Base-by-base conservation (phyloP, 371 early-diverging fungal genomes). In the Chytridiales sp. region DNA sequence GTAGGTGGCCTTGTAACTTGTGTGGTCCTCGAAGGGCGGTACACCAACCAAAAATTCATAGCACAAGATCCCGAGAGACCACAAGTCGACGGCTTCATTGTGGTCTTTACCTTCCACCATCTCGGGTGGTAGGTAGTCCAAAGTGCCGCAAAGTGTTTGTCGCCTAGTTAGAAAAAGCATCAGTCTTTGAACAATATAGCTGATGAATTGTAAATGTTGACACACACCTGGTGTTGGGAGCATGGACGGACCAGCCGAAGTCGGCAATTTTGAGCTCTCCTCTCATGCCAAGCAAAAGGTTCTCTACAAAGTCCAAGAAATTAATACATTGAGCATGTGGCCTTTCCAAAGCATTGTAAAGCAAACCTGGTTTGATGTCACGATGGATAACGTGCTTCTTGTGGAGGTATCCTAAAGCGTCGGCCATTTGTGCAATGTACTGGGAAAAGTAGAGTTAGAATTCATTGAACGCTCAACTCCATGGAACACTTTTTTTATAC, bases 231-330 rank as follows among this genome's bases (percentile, higher is more conserved):
- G 84, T 80, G 31, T 86, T 85, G 27, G 90, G 92, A 53, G 97
- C 91, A 66, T 93, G 94, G 2, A 99, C 98, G 3, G 95, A 89
- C 98, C 99, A 99, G 1, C 99, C 99, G 83, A 99, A 99, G 74
- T 99, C 99, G 15, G 93, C 91, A 50, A 99, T 87, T 71, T 98
- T 98, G 29, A 99, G 70, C 51, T 88, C 82, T 11, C 91, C 94
- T 41, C 94, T 80, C 3, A 80, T 65, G 27, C 90, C 93, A 26
- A 99, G 70, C 54, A 99, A 74, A 51, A 99, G 68, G 62, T 99
- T 99, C 68, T 99, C 99, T 22, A 94, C 94, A 73, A 95, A 95
- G 48, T 95, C 2, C 1, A 21, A 38, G 21, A 44, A 42, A 64
- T 22, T 3, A 39, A 40, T 26, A 24, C 1, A 5, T 19, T 4